Percentiles rank a stretch among this genome's conserved stretches.
Evolutionary conservation across 495 filamentous ascomycete genomes (phyloP).

Genomic region (Neurospora tetraspora): DNA sequence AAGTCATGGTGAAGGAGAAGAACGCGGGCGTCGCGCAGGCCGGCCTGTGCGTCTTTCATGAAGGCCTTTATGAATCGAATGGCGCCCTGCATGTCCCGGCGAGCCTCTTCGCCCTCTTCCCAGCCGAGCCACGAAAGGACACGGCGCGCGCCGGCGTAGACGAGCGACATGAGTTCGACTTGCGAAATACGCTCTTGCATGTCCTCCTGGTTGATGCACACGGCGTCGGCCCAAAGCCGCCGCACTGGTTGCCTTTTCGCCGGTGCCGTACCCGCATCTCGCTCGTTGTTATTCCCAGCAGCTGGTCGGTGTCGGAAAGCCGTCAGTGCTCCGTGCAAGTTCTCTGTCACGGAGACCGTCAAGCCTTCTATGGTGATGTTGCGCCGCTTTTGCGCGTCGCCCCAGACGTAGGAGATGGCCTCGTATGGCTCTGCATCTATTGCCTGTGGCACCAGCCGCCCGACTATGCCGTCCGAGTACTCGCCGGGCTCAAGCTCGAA

Average conservation of each 20-base stretch:
- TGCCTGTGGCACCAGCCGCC: constrained; percentile 6
- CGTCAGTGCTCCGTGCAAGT: constrained; percentile 9
- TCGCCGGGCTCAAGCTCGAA: constrained; percentile 10
- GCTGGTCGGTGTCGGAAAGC: constrained; percentile 3
- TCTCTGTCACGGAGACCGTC: constrained; percentile 13
- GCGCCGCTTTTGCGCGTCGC: constrained; percentile 1
- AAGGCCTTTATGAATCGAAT: constrained; percentile 10
- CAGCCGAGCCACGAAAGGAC: constrained; percentile 21
- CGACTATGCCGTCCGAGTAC: constrained; percentile 2
- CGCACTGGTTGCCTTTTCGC: constrained; percentile 1
- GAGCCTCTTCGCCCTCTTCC: constrained; percentile 8
- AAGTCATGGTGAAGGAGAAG: constrained; percentile 8
- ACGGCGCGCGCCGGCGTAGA: constrained; percentile 16
- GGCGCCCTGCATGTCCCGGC: constrained; percentile 1
- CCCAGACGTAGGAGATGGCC: constrained; percentile 30
- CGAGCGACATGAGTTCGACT: constrained; percentile 26
- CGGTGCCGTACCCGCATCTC: background rate
- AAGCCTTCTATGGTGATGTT: constrained; percentile 11
- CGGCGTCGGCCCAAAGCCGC: constrained; percentile 26
- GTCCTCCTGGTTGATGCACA: constrained; percentile 29
- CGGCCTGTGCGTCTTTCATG: constrained; percentile 8
- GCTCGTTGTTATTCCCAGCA: background rate
- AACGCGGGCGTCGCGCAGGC: constrained; percentile 4
- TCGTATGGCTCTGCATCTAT: constrained; percentile 17
- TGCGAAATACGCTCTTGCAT: constrained; percentile 22